Base-by-base conservation (phyloP, 139 green algal genomes). In the Chlorella ohadii region DNA sequence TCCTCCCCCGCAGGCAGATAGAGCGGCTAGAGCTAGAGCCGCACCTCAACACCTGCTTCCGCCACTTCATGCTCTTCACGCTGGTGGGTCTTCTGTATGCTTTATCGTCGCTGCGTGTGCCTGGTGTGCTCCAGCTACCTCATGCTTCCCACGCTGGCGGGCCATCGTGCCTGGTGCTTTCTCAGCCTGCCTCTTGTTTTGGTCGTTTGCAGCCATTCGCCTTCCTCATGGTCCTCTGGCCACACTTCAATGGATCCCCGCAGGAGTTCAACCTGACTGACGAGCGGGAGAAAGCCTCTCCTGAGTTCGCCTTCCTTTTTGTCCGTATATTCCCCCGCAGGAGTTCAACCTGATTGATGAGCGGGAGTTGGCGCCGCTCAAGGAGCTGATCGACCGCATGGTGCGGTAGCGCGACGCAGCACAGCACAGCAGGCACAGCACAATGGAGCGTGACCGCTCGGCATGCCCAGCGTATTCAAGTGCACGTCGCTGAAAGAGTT, bases 41-140 rank as follows among this genome's bases (percentile, higher is more conserved):
- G 2, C 97, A 99, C 91, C 89, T 99, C 33, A 99, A 99, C 93
- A 99, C 97, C 23, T 99, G 95, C 91, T 99, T 99, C 93, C 98
- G 98, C 84, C 97, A 99, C 91, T 99, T 99, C 89, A 97, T 99
- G 83, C 94, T 95, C 82, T 99, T 99, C 83, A 94, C 91, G n/a
- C 72, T 79, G 51, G 51, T 59, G 51, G 12, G 51, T 22, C 9
- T 13, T 59, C 51, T 11, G 44, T 16, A 55, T 55, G 11, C 7
- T 11, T 55, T 6, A 55, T 55, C 6, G 44, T 11, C 11, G 44
- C 44, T 6, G 44, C 7, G 44, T 11, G 11, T 55, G 44, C 11
- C 11, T 6, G 44, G 44, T 55, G 2, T 97, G 95, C 91, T 99
- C 99, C 93, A 98, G 98, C 85, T 97, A 99, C 91, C 99, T 99